These are phyloP conservation scores for Closterium sp. DNA, from an alignment of 139 green algal genomes.

Conservation along the genomic window DNA sequence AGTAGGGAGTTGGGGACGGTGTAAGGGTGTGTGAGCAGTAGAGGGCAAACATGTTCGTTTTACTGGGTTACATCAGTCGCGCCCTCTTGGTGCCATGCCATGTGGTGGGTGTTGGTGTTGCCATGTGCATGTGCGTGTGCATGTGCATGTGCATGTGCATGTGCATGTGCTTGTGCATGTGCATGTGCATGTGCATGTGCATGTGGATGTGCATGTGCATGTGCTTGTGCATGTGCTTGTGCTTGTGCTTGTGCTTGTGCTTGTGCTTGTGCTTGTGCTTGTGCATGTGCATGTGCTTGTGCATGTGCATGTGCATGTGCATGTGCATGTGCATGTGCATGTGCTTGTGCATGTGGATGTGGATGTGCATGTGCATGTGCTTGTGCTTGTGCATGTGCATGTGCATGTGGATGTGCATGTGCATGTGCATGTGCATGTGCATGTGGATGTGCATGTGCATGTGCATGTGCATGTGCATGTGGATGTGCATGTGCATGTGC, in stretches of 20 bases:
- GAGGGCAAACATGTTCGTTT: no score
- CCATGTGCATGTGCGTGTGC: background rate
- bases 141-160: background rate
- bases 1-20: no score
- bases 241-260: background rate
- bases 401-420: background rate
- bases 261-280: background rate
- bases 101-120: background rate
- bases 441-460: background rate
- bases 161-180: background rate
- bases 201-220: background rate
- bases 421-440: background rate
- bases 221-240: background rate
- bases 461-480: background rate
- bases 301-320: background rate
- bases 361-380: background rate
- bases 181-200: background rate
- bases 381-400: background rate
- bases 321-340: slow-evolving; percentile 1
- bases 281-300: background rate
- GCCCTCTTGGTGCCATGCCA: no score
- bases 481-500: background rate
- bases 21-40: no score
- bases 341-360: background rate
- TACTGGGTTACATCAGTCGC: no score